These are phyloP conservation scores for Suillus plorans DNA, from an alignment of 768 basidiomycete species.

Conservation along the genomic window DNA sequence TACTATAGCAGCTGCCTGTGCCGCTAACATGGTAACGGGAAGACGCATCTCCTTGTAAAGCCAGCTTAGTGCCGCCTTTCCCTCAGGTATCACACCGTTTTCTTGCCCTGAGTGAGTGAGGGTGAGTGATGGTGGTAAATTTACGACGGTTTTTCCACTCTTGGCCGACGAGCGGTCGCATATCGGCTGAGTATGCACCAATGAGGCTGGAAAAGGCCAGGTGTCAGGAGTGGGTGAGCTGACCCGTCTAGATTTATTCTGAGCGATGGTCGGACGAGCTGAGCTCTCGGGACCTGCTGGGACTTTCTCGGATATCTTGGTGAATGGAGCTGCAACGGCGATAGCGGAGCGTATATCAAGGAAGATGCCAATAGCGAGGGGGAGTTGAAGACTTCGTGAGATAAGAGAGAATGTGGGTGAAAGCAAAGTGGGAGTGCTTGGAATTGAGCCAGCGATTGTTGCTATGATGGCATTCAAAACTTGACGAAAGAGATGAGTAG, in stretches of 20 bases:
- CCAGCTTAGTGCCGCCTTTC: neutral
- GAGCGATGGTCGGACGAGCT: neutral
- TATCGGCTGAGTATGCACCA: slow-evolving; percentile 15
- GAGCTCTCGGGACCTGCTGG: neutral
- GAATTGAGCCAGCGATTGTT: slow-evolving; percentile 24
- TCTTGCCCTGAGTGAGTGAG: neutral
- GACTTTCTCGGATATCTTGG: slow-evolving; percentile 16
- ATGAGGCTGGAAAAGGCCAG: slow-evolving; percentile 33
- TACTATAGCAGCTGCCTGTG: slow-evolving; percentile 23
- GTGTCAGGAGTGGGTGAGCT: slow-evolving; percentile 31
- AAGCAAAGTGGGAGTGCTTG: slow-evolving; percentile 25
- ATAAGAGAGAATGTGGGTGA: slow-evolving; percentile 22
- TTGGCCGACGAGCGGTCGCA: neutral
- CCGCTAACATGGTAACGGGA: slow-evolving; percentile 13
- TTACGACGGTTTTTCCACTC: neutral
- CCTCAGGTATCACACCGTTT: neutral
- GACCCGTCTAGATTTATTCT: slow-evolving; percentile 16
- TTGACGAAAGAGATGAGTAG: neutral
- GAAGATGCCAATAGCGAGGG: slow-evolving; percentile 13
- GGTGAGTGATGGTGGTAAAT: slow-evolving; percentile 9
- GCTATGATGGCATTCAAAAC: slow-evolving; percentile 13
- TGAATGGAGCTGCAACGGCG: neutral
- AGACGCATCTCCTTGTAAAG: slow-evolving; percentile 8
- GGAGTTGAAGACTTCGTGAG: slow-evolving; percentile 22
- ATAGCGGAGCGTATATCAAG: slow-evolving; percentile 8